These are phyloP conservation scores for Heracleum sosnowskyi DNA, from an alignment of 129 eudicot genomes.

Conservation along the genomic window DNA sequence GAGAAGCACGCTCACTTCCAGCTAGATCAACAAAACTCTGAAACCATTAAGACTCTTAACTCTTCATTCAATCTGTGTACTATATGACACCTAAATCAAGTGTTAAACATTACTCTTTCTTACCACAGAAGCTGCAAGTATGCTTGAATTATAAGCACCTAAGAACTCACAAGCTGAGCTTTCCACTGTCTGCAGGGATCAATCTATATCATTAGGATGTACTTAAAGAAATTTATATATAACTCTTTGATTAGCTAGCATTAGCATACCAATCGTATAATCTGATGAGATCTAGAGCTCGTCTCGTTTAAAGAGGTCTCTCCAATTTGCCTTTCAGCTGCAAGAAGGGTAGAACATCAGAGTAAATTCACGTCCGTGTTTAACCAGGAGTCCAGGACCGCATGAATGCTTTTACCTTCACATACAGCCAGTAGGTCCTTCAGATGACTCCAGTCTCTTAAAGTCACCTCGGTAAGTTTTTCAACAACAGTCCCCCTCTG, in stretches of 20 bases:
- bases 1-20: conserved; percentile 97
- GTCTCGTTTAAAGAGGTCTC: conserved; percentile 75
- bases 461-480: conserved; percentile 57
- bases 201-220: background rate
- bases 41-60: conserved; percentile 3
- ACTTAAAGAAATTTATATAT: background rate
- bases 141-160: conserved; percentile 56
- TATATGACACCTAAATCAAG: background rate
- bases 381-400: background rate
- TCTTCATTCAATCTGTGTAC: conserved; percentile 1
- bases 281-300: conserved; percentile 96
- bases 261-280: conserved; percentile 63
- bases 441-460: conserved; percentile 61
- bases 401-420: conserved; percentile 44
- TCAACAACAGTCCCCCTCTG: conserved; percentile 90
- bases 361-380: background rate
- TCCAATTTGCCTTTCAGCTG: conserved; percentile 84
- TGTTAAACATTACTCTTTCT: background rate
- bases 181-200: conserved; percentile 55
- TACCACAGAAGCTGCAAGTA: conserved; percentile 85
- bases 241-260: background rate
- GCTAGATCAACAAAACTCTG: conserved; percentile 93
- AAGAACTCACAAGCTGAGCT: conserved; percentile 44
- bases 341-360: conserved; percentile 7
- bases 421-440: conserved; percentile 55